Conservation (phyloP, 768 basidiomycete genomes). For the Rhizopogon rudus region DNA sequence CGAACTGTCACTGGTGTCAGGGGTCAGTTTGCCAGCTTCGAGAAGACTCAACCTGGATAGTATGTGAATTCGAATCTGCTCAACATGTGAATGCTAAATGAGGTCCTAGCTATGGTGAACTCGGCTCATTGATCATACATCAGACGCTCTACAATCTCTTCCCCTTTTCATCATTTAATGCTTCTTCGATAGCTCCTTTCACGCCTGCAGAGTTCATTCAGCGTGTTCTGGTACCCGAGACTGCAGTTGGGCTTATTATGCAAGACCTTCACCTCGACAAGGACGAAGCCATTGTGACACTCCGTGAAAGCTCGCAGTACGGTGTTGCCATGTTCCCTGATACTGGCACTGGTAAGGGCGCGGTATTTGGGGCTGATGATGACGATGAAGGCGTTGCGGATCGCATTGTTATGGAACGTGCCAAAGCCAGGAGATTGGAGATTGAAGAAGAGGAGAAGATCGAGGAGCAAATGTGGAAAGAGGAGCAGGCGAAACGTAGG, state of each 20-base stretch:
- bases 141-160: slow-evolving; percentile 74
- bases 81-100: not conserved
- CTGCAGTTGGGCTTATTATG: slow-evolving; percentile 76
- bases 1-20: slow-evolving; percentile 61
- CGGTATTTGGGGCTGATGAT: slow-evolving; percentile 30
- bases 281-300: slow-evolving; percentile 47
- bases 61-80: slow-evolving; percentile 36
- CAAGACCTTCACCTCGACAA: slow-evolving; percentile 55
- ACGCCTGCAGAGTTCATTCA: slow-evolving; percentile 73
- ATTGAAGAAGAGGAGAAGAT: slow-evolving; percentile 36
- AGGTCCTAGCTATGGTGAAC: slow-evolving; percentile 71
- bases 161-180: slow-evolving; percentile 54
- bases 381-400: slow-evolving; percentile 32
- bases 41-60: slow-evolving; percentile 88
- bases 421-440: slow-evolving; percentile 34
- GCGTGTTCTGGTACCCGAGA: slow-evolving; percentile 87
- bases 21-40: slow-evolving; percentile 75
- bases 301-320: slow-evolving; percentile 76
- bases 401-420: slow-evolving; percentile 40
- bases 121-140: slow-evolving; percentile 76
- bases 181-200: slow-evolving; percentile 56
- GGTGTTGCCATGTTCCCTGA: slow-evolving; percentile 83
- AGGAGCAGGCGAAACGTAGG: slow-evolving; percentile 18
- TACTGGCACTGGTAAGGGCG: slow-evolving; percentile 25
- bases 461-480: slow-evolving; percentile 23